Evolutionary conservation across 2,329 filamentous ascomycete genomes (phyloP), one percentile per base, ranked within the genome.

Genomic region (Sporothrix luriei): DNA sequence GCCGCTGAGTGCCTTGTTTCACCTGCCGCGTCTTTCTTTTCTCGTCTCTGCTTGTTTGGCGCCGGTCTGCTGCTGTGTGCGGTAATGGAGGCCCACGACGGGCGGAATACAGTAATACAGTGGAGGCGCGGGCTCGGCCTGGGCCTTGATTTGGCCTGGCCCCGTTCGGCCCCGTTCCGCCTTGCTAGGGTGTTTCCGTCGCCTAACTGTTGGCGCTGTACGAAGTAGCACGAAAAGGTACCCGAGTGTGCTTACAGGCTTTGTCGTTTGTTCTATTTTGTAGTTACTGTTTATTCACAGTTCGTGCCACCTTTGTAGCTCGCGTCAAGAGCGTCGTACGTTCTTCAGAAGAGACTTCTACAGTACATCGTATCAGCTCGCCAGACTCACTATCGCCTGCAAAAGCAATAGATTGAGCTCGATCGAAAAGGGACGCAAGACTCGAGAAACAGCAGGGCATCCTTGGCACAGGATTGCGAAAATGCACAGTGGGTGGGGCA

Each of bases 1-100:
- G 55, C n/a, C 11, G 19, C 10, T 24, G 26, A 48, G 62, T 51
- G 40, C 62, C 62, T 38, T 38, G 62, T 65, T 65, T 65, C 62
- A 65, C 62, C 62, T 33, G 62, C 40, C 26, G 38, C 33, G 55
- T 33, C 55, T 61, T 40, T 61, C 7, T 21, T 21, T 21, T 61
- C n/a, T 2, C 38, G 13, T 33, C 33, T 3, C 26, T 46, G 13
- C 29, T 19, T 19, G 13, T 38, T 26, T 65, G 46, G 43, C 46
- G 38, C 55, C 43, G 55, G 43, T 61, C 33, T n/a, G n/a, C 33
- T n/a, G 6, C 24, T 19, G 33, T 61, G 40, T 43, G 55, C n/a
- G 55, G 43, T 43, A 55, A 14, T 55, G 26, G 13, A 33, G 52
- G 52, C 52, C 26, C 52, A 38, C 14, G 55, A 16, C 57, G 14